These are phyloP conservation scores for Fusarium sp. DNA, from an alignment of 2,329 filamentous ascomycete species.

Conservation along the genomic window DNA sequence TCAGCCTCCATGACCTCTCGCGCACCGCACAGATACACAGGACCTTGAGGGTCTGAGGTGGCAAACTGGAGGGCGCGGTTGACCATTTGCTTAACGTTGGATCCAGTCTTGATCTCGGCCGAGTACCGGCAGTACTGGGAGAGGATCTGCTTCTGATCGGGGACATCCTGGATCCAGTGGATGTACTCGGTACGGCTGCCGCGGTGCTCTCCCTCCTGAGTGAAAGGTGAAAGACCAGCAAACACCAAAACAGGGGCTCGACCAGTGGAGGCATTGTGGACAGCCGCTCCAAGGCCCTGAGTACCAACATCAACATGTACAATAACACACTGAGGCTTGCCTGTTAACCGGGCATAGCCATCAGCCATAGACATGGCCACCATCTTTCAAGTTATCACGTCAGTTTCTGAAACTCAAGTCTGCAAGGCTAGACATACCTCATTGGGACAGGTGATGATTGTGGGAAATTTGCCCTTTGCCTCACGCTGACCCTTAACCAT, in stretches of 20 bases:
- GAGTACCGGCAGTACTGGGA: constrained; percentile 87
- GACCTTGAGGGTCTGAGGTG: constrained; percentile 79
- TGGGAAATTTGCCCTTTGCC: constrained; percentile 72
- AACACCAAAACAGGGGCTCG: constrained; percentile 82
- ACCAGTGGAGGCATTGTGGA: constrained; percentile 83
- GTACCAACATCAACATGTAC: constrained; percentile 87
- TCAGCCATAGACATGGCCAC: constrained; percentile 88
- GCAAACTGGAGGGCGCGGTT: constrained; percentile 88
- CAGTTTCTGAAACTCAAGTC: not conserved
- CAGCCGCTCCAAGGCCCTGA: constrained; percentile 79
- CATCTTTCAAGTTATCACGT: constrained; percentile 65
- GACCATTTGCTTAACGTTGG: constrained; percentile 90
- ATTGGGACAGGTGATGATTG: constrained; percentile 83
- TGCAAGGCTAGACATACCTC: constrained; percentile 64
- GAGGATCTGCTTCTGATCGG: constrained; percentile 83
- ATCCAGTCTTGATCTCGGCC: constrained; percentile 84
- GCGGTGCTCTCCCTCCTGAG: constrained; percentile 80
- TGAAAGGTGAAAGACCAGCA: constrained; percentile 81
- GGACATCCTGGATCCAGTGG: constrained; percentile 88
- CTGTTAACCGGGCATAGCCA: constrained; percentile 79
- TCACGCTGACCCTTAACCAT: constrained; percentile 82
- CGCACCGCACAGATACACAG: constrained; percentile 82
- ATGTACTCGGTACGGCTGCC: constrained; percentile 86
- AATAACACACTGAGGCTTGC: constrained; percentile 80
- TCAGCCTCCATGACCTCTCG: constrained; percentile 90